A percentile compares a stretch with the other conserved stretches of the same genome.
These are phyloP conservation scores for Anisodus acutangulus DNA, from an alignment of 257 asterid genomes.

Conservation along the genomic window DNA sequence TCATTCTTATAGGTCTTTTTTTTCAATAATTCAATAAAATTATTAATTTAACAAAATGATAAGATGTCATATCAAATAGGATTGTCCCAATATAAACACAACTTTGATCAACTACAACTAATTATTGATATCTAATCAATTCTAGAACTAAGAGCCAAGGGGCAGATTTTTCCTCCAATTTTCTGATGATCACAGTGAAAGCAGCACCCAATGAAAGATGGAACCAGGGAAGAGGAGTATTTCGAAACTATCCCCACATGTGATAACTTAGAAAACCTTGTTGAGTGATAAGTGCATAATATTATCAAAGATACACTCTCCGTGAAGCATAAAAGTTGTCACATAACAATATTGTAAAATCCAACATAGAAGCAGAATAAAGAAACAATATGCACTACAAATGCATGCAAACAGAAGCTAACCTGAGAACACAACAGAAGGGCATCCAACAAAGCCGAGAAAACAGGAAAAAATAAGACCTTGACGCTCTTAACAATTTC, in stretches of 20 bases:
- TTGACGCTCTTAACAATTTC: constrained; percentile 55
- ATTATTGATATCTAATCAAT: constrained; percentile 16
- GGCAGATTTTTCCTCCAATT: constrained; percentile 23
- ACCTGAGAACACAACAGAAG: constrained; percentile 84
- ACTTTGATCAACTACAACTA: not conserved
- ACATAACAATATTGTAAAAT: not conserved
- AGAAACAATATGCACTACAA: not conserved
- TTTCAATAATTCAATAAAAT: not conserved
- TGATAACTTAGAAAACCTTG: not conserved
- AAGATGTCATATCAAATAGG: not conserved
- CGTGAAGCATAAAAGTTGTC: not conserved
- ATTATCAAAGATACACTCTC: not conserved
- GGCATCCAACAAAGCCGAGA: constrained; percentile 73
- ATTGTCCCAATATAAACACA: not conserved
- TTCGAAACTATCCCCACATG: not conserved
- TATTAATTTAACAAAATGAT: constrained; percentile 1
- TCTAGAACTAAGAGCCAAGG: not conserved
- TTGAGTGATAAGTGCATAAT: not conserved
- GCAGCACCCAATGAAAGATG: not conserved
- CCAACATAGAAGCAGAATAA: constrained; percentile 21
- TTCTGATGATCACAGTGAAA: not conserved
- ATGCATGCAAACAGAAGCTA: constrained; percentile 32
- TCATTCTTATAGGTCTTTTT: not conserved
- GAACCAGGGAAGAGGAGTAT: not conserved
- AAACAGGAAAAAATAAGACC: constrained; percentile 65